Conservation (phyloP, 805 yeast species). For the Limtongozyma cylindracea region DNA sequence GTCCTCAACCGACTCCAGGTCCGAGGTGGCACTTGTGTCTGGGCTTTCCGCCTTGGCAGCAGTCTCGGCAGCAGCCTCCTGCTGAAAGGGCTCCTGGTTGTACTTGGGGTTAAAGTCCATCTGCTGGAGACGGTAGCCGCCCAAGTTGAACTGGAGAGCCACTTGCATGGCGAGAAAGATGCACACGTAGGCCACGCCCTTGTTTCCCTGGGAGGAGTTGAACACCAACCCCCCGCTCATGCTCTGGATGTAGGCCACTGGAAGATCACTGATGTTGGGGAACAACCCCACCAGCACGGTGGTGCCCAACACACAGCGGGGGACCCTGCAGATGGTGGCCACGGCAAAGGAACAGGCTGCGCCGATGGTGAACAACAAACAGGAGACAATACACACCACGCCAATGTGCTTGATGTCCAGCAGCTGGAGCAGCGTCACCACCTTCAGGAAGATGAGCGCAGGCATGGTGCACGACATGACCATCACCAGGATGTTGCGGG, state of each 20-base stretch:
- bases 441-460: constrained; percentile 47
- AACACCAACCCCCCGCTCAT: constrained; percentile 37
- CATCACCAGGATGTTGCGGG: constrained; percentile 44
- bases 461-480: constrained; percentile 51
- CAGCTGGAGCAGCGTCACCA: constrained; percentile 39
- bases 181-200: constrained; percentile 69
- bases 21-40: too few relatives aligned
- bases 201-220: constrained; percentile 28
- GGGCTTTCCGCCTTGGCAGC: too few relatives aligned
- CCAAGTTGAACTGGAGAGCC: constrained; percentile 47
- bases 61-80: too few relatives aligned
- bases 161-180: constrained; percentile 49
- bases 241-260: constrained; percentile 64
- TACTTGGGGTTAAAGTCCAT: too few relatives aligned
- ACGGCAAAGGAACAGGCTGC: constrained; percentile 17
- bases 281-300: constrained; percentile 43
- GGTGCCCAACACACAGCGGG: constrained; percentile 60
- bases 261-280: constrained; percentile 64
- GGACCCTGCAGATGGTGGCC: constrained; percentile 27
- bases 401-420: constrained; percentile 51
- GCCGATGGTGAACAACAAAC: constrained; percentile 25
- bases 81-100: too few relatives aligned
- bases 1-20: too few relatives aligned
- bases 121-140: constrained; percentile 44
- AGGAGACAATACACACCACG: constrained; percentile 21